These are phyloP conservation scores for Linnemannia schmuckeri DNA, from an alignment of 192 early-diverging fungal genomes.

Conservation along the genomic window DNA sequence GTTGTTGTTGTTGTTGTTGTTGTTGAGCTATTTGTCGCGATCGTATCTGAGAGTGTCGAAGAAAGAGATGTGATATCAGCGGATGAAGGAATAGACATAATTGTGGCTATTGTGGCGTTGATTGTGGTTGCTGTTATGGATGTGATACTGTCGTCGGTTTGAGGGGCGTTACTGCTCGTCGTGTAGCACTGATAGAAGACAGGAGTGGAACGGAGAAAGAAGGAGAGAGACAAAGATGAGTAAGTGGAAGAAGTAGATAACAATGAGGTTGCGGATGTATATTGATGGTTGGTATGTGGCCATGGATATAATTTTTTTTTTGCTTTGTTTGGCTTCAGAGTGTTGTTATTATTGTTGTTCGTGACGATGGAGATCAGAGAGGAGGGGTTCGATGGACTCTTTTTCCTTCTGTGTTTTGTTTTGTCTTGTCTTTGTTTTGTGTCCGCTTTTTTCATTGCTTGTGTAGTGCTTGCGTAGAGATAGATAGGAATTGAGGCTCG, in stretches of 20 bases:
- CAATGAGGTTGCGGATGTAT: not conserved
- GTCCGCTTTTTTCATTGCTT: not conserved
- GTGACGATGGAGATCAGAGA: not conserved
- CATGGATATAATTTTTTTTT: not conserved
- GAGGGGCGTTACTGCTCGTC: not conserved
- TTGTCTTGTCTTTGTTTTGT: no score
- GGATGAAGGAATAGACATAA: not conserved
- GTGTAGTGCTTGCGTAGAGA: not conserved
- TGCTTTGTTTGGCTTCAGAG: not conserved
- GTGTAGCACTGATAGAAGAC: not conserved
- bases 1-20: conserved; percentile 8
- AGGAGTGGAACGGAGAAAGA: no score
- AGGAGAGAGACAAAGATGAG: not conserved
- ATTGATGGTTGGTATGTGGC: not conserved
- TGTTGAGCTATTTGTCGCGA: conserved; percentile 7
- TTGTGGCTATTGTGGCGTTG: not conserved
- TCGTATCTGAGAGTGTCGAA: not conserved
- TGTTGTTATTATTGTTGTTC: conserved; percentile 16
- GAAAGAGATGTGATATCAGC: not conserved
- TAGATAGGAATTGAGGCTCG: not conserved
- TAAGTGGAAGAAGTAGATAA: not conserved
- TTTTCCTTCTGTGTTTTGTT: not conserved
- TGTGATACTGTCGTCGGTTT: not conserved
- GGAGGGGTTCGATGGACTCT: not conserved
- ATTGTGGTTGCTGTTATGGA: conserved; percentile 1